Base-by-base conservation (phyloP, 2,329 filamentous ascomycete genomes). In the Monosporascus ibericus region DNA sequence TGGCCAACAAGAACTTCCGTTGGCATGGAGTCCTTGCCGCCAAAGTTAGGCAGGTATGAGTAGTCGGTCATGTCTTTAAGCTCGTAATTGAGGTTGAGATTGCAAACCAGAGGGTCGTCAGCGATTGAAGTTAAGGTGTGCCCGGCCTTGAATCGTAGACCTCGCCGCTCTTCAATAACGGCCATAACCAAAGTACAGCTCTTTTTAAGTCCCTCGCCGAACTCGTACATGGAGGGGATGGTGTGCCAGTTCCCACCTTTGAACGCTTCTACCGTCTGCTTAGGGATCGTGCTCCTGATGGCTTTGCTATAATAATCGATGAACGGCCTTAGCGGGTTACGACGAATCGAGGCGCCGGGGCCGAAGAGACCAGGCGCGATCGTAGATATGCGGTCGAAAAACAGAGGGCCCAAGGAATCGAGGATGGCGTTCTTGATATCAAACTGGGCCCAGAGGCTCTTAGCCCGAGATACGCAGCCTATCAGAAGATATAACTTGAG, bases 371-470 rank as follows among this genome's bases (percentile, higher is more conserved):
- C 70, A 0, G 80, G 80, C 0, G 79, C 70, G 2, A 82, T 62
- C 1, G 72, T 77, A 1, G 78, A 78, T 6, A 83, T 65, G 2
- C 81, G 73, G 60, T 84, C 81, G 54, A 78, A 76, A 53, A 80
- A 80, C 1, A 81, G 66, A 0, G 79, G 75, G 3, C 71, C 78
- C 0, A 84, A 70, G 0, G 79, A 77, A 55, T 83, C 79, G n/a
- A 80, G 74, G 27, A 82, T 78, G 0, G 77, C 79, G 22, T 80
- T 74, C 64, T 84, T 84, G 2, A 84, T 74, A 3, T 74, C 77
- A 9, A 82, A 70, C 0, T 70, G 70, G 11, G 71, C 68, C 78
- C 79, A 83, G 2, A 79, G 64, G 36, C 74, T 63, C 24, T 73
- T 68, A 0, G 76, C 77, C 18, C 72, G 70, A 1, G 75, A 70